Base-by-base conservation (phyloP, 2,329 filamentous ascomycete species). In the Chaetomium olivaceum region DNA sequence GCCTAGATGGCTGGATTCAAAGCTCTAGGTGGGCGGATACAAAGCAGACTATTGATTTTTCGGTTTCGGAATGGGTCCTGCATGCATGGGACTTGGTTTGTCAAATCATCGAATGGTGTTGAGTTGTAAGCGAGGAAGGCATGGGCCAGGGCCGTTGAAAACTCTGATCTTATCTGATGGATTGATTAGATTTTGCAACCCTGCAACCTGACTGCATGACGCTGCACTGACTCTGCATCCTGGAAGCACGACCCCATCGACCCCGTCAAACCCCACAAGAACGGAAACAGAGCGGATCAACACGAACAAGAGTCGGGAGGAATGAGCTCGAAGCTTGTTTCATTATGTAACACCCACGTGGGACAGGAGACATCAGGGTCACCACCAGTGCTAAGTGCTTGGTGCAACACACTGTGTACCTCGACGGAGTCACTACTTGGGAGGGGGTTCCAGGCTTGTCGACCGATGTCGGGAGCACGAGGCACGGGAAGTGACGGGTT, bases 1-100 rank as follows among this genome's bases (percentile, higher is more conserved):
- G 19, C 72, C 73, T 21, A 69, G 31, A 31, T 75, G 73, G 73
- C 61, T 58, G 55, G 62, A 68, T 3, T 72, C 71, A 39, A 73
- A 72, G 67, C 58, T 75, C 58, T 75, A n/a, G 36, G 23, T 12
- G 43, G 52, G 12, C 11, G 29, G 14, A 29, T 19, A 27, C 2
- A 6, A 36, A 36, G 8, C 9, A 31, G 4, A 43, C 23, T 48
- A 43, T 61, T 12, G 48, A 5, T 33, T 23, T 23, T 50, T 33
- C 25, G 27, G 19, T 11, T 16, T 23, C 58, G n/a, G 8, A 14
- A 25, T 14, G 29, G 5, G 46, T 8, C 14, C 27, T 23, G 52
- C 29, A 16, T 23, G 52, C 29, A 16, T 27, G 12, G 48, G 48
- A 31, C 4, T 14, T 31, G 43, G 14, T 43, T 25, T 29, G 27